phyloP scores from a whole-genome alignment of 2,329 filamentous ascomycete species.

The Colletotrichum kahawae region DNA sequence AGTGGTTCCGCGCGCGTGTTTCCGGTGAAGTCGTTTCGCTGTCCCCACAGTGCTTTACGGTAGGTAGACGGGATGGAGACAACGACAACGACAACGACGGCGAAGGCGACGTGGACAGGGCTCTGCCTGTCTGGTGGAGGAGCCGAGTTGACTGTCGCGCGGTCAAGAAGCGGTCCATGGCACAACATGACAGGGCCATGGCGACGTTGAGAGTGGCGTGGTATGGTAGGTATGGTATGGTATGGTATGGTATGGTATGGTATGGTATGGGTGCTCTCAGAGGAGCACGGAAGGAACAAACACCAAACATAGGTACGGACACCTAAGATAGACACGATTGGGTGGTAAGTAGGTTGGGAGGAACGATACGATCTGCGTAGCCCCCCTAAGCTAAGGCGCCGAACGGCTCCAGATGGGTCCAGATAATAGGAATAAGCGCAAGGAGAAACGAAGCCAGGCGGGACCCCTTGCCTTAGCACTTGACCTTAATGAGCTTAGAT shows the following conservation, averaged over 20 bases:
- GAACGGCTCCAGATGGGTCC: background rate
- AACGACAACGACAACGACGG: background rate
- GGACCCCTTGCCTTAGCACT: background rate
- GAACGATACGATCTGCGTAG: slow-evolving; percentile 3
- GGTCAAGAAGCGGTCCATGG: background rate
- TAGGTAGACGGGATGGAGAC: background rate
- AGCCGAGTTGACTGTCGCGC: background rate
- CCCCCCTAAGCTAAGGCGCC: background rate
- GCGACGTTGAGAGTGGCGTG: background rate
- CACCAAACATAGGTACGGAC: background rate
- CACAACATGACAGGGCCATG: background rate
- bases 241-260: background rate
- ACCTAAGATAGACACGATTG: background rate
- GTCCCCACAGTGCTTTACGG: background rate
- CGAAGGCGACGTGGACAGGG: background rate
- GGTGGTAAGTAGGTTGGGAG: background rate
- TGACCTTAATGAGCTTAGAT: background rate
- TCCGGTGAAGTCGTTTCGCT: background rate
- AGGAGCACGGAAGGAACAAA: background rate
- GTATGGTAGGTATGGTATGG: background rate
- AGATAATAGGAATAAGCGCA: slow-evolving; percentile 17
- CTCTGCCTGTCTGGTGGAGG: background rate
- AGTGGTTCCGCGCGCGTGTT: background rate
- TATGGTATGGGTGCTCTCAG: background rate
- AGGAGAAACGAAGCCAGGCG: background rate